Evolutionary conservation across 2,329 filamentous ascomycete genomes (phyloP), one percentile per base, ranked within the genome.

Genomic region (Fusarium sp.): DNA sequence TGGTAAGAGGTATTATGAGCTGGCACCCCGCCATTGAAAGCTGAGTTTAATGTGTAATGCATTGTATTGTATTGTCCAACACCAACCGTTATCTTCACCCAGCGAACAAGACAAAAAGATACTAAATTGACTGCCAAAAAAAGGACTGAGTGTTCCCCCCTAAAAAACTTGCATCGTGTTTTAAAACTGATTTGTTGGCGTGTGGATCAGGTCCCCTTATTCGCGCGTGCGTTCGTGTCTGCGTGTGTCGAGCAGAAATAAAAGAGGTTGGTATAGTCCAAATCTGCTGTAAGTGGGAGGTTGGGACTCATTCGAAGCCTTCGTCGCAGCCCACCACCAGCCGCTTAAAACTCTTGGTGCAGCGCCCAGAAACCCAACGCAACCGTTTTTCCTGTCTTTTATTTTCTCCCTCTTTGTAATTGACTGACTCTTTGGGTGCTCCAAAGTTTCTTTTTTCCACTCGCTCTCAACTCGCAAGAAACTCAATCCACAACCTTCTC

Each of bases 291-390:
- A 77, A 77, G 75, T 76, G 66, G 75, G 77, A 78, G 77, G 77
- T 75, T 78, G 77, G 77, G 77, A 73, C 52, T 58, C 56, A 40
- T 56, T 62, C 63, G 60, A 74, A 70, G 67, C 58, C 66, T 65
- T 65, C 62, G 48, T 61, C 33, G 62, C 58, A 69, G 57, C 70
- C 67, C 67, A 68, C 67, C 62, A 68, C 68, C 71, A 67, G 67
- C 72, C 71, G 56, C 71, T 72, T 77, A 74, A 76, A 76, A 75
- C 67, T 74, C 75, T 71, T 73, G 62, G 68, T 77, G 74, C 75
- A 76, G 71, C 71, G 65, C 75, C 75, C 63, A 70, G 68, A 57
- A 35, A 63, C 55, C 62, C 65, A 62, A 64, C 62, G 45, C 44
- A 71, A 57, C 59, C 48, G 57, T 67, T 54, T 64, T 11, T 62